Base-by-base conservation (phyloP, 2,329 filamentous ascomycete genomes). In the Chalara sp. region DNA sequence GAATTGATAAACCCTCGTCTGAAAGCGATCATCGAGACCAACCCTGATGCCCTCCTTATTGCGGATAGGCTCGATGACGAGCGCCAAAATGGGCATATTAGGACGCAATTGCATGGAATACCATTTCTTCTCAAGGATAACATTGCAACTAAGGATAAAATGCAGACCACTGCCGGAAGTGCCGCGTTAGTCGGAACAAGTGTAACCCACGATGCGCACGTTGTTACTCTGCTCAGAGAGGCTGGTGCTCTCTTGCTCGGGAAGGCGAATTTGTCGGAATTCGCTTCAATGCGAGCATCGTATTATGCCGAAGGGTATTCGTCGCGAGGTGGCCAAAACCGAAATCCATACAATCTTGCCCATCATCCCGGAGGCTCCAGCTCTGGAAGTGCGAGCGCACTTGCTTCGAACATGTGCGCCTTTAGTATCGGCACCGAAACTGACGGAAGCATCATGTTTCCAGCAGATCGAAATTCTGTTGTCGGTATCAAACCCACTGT, bases 401-500 rank as follows among this genome's bases (percentile, higher is more conserved):
- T 89, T 0, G 76, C 76, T 4, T 77, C 78, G 4, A 87, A 87
- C 57, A 67, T 79, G 2, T 72, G 81, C 29, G 70, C 80, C 0
- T 84, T 88, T 61, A 73, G 83, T 0, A 64, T 90, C 0, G 87
- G 86, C 1, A 89, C 86, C 0, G 87, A 90, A 68, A 89, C 86
- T 0, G 85, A 89, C 62, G 85, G 79, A 4, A 82, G 78, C 67
- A 74, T 90, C 12, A 87, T 89, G 61, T 83, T 80, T 63, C 87
- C 87, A 0, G 84, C 86, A 1, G 78, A 84, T 63, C 72, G 83
- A 5, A 87, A 86, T 61, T 76, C 74, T 2, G 63, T 90, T 2
- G 84, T 89, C 1, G 86, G 86, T 3, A 78, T 90, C 64, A 90
- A 89, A 67, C 85, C 86, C 1, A 89, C 85, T 1, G 83, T 89